Conservation (phyloP, 1,284 basidiomycete genomes). For the Trichosporon sp. region DNA sequence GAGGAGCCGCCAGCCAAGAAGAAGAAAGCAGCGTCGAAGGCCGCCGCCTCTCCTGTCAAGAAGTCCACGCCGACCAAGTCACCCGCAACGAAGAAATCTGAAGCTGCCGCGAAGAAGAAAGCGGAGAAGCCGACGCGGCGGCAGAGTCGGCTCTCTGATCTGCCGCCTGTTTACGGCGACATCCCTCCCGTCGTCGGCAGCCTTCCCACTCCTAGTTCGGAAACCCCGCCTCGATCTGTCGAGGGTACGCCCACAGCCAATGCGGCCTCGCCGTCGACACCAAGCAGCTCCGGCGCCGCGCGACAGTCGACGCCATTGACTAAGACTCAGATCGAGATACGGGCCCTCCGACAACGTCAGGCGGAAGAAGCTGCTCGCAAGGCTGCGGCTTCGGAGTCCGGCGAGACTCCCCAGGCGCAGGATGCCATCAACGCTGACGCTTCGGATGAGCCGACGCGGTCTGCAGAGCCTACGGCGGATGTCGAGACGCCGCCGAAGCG, state of each 20-base stretch:
- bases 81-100: not conserved
- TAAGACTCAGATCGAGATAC: not conserved
- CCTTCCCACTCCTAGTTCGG: not conserved
- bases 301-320: not conserved
- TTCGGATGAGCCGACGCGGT: not conserved
- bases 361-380: not conserved
- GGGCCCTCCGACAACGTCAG: not conserved
- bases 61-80: not conserved
- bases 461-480: not conserved
- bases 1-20: conserved; percentile 19
- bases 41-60: not conserved
- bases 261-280: not conserved
- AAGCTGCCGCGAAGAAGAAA: not conserved
- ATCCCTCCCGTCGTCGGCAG: conserved; percentile 17
- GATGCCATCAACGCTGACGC: not conserved
- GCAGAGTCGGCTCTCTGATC: not conserved
- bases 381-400: not conserved
- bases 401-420: no score
- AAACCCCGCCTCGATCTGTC: no score
- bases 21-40: conserved; percentile 7
- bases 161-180: conserved; percentile 1
- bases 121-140: not conserved
- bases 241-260: not conserved
- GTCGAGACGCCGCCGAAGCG: not conserved
- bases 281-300: not conserved